phyloP scores from a whole-genome alignment of 805 yeast genomes.

The Suhomyces sp. region DNA sequence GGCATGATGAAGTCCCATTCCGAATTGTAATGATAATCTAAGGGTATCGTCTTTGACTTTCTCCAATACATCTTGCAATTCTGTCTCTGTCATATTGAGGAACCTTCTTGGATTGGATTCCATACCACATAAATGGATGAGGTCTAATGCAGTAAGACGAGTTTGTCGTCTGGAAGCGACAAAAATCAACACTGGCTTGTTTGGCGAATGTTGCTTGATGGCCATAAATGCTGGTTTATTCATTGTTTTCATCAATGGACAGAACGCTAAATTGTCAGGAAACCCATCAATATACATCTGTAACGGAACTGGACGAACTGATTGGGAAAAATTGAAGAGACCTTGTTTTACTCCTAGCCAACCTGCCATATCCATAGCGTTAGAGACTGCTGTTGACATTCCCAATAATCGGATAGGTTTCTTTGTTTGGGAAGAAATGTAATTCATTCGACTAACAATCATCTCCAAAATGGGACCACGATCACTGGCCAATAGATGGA shows the following conservation, averaged over 20 bases:
- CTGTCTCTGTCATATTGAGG: conserved; percentile 62
- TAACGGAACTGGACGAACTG: conserved; percentile 82
- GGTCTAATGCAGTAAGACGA: conserved; percentile 72
- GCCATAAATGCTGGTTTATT: conserved; percentile 91
- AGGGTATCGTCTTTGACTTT: conserved; percentile 82
- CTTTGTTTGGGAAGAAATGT: conserved; percentile 59
- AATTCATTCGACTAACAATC: conserved; percentile 87
- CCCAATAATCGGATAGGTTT: conserved; percentile 67
- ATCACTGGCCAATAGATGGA: conserved; percentile 79
- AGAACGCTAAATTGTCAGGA: conserved; percentile 76
- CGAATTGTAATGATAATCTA: conserved; percentile 69
- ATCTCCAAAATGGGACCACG: conserved; percentile 85
- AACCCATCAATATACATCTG: conserved; percentile 87
- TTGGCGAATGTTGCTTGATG: conserved; percentile 85
- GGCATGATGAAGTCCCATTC: conserved; percentile 81
- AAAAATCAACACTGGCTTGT: conserved; percentile 78
- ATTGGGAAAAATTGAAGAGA: conserved; percentile 73
- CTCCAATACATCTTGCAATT: conserved; percentile 48
- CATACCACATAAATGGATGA: conserved; percentile 76
- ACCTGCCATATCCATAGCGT: conserved; percentile 82
- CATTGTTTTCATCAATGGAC: conserved; percentile 85
- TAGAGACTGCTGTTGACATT: conserved; percentile 82
- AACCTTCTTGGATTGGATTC: conserved; percentile 76
- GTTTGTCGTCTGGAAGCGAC: conserved; percentile 86
- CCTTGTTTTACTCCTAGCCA: conserved; percentile 80